Base-by-base conservation (phyloP, 768 basidiomycete species). In the Leccinum rimulosum region DNA sequence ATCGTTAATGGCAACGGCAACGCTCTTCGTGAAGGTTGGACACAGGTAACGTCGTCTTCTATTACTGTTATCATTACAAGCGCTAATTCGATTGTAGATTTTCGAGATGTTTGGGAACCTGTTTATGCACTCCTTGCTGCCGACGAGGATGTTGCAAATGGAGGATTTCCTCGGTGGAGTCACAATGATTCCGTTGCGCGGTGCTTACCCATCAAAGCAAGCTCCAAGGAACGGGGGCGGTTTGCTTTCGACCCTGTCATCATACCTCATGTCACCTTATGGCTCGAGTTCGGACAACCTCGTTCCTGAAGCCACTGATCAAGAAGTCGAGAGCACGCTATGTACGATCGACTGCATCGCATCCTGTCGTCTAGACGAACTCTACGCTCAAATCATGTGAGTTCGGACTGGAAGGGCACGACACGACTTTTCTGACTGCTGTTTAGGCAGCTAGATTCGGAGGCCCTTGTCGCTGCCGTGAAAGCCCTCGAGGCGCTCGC, bases 71-170 rank as follows among this genome's bases (percentile, higher is more conserved):
- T 43, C 11, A 22, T 28, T 52, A 43, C 12, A 50, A 59, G 33
- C 22, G 43, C 45, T 66, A 10, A 57, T 53, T 51, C 33, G 33
- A 19, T 27, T 7, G 50, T 57, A 97, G 91, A 93, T 99, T 56
- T 98, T 99, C 66, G 96, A 98, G 73, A 98, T 98, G 88, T 95
- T 96, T 75, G 90, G 95, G 68, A 97, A 95, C 35, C 78, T 99
- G 25, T 99, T 98, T 76, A 74, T 98, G 50, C 91, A 98, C 70
- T 95, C 95, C 17, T 79, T 98, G 27, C 78, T 99, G 17, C 97
- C 97, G 0, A 85, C 81, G 10, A 81, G 89, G 52, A 91, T 99
- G 89, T 77, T 97, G 11, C 93, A 96, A 71, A 95, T 97, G 91
- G 96, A 97, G 70, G 97, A 98, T 69, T 98, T 99, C 77, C 82